Evolutionary conservation across 192 early-diverging fungal species (phyloP).

Genomic region (Geranomyces michiganensis): DNA sequence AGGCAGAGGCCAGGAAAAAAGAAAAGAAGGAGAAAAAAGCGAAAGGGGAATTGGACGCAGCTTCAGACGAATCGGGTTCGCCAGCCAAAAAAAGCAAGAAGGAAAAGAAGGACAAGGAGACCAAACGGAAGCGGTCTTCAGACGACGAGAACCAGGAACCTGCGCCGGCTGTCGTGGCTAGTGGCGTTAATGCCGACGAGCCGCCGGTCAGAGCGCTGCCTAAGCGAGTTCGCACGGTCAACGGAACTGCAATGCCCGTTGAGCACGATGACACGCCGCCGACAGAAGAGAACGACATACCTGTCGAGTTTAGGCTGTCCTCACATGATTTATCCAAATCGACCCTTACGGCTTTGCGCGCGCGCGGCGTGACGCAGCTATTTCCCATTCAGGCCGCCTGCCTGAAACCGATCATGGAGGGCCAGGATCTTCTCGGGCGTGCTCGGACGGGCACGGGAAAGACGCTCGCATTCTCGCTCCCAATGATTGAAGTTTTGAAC

Average conservation of each 20-base stretch:
- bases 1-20: background rate
- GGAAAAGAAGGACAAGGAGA: constrained; percentile 48
- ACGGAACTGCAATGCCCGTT: constrained; percentile 5
- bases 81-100: constrained; percentile 25
- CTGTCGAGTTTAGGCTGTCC: constrained; percentile 39
- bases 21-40: constrained; percentile 32
- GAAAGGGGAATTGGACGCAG: background rate
- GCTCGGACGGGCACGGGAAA: constrained; percentile 99
- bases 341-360: constrained; percentile 71
- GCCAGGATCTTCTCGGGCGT: constrained; percentile 90
- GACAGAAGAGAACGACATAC: constrained; percentile 33
- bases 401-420: constrained; percentile 69
- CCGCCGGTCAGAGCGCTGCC: background rate
- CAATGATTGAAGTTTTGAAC: constrained; percentile 85
- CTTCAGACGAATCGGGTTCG: background rate
- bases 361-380: constrained; percentile 75
- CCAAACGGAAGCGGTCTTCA: constrained; percentile 25
- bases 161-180: background rate
- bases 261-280: constrained; percentile 2
- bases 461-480: constrained; percentile 91
- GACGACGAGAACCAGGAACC: constrained; percentile 4
- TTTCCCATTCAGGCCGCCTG: constrained; percentile 97
- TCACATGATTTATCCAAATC: constrained; percentile 45
- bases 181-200: no score
- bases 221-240: constrained; percentile 19